Conservation (phyloP, 1,139 yeast genomes). For the Yamadazyma atlantica region DNA sequence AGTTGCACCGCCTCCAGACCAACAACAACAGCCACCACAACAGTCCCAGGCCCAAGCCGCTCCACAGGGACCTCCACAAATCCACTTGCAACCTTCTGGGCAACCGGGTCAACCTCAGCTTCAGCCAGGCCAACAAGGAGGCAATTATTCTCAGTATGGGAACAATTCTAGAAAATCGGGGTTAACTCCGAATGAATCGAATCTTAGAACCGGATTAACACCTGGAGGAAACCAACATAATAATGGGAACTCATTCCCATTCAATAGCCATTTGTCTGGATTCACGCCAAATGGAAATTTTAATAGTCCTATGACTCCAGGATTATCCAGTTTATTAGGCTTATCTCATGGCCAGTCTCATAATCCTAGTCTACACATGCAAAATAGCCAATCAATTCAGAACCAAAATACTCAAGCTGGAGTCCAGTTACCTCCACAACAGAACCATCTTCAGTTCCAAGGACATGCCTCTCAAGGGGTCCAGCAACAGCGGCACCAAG, state of each 20-base stretch:
- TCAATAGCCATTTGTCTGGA: slow-evolving; percentile 30
- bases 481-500: slow-evolving; percentile 30
- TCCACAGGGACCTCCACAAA: neutral
- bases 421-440: slow-evolving; percentile 18
- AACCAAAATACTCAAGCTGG: slow-evolving; percentile 12
- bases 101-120: neutral
- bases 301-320: slow-evolving; percentile 49
- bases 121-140: slow-evolving; percentile 8
- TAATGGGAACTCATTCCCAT: slow-evolving; percentile 27
- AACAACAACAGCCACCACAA: slow-evolving; percentile 1
- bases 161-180: slow-evolving; percentile 51
- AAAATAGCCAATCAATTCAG: slow-evolving; percentile 17
- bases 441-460: slow-evolving; percentile 12
- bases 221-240: slow-evolving; percentile 31
- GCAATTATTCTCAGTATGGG: slow-evolving; percentile 24
- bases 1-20: neutral
- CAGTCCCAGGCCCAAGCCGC: no score
- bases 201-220: slow-evolving; percentile 64
- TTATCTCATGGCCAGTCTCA: slow-evolving; percentile 11
- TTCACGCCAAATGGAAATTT: slow-evolving; percentile 44
- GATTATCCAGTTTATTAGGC: slow-evolving; percentile 43
- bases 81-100: slow-evolving; percentile 1
- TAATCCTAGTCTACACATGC: slow-evolving; percentile 2
- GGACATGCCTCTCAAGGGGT: no score
- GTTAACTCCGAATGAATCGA: slow-evolving; percentile 68